Evolutionary conservation across 495 filamentous ascomycete species (phyloP).

Genomic region (Podospora appendiculata): DNA sequence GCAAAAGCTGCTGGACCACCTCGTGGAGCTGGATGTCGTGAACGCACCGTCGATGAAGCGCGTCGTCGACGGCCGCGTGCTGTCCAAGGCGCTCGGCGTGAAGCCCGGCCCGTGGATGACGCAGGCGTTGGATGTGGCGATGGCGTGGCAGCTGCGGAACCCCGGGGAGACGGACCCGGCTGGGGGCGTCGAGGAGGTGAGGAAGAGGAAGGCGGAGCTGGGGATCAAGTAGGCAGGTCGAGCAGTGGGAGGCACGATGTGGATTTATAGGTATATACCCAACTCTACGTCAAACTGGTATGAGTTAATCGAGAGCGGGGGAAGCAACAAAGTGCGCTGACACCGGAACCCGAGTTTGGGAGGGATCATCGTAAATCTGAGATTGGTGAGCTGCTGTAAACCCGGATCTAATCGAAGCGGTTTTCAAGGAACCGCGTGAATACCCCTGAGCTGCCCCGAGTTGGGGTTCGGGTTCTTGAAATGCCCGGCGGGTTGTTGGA

Average conservation of each 20-base stretch:
- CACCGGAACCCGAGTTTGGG: no score
- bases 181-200: conserved; percentile 59
- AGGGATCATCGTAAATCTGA: no score
- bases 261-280: neutral
- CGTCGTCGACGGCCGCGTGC: conserved; percentile 56
- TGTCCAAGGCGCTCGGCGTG: conserved; percentile 52
- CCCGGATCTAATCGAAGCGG: no score
- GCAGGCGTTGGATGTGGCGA: conserved; percentile 58
- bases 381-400: no score
- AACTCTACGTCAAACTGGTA: no score
- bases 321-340: no score
- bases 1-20: conserved; percentile 47
- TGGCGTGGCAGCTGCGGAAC: conserved; percentile 82
- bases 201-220: conserved; percentile 46
- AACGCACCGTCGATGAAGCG: conserved; percentile 46
- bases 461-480: no score
- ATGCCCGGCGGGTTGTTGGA: no score
- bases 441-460: no score
- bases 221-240: conserved; percentile 31
- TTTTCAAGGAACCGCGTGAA: no score
- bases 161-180: conserved; percentile 53
- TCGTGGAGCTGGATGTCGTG: conserved; percentile 43
- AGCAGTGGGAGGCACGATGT: neutral
- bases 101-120: conserved; percentile 74
- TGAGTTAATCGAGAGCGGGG: no score